Evolutionary conservation across 306 rosid genomes (phyloP).

Genomic region (Prunus kanzakura): DNA sequence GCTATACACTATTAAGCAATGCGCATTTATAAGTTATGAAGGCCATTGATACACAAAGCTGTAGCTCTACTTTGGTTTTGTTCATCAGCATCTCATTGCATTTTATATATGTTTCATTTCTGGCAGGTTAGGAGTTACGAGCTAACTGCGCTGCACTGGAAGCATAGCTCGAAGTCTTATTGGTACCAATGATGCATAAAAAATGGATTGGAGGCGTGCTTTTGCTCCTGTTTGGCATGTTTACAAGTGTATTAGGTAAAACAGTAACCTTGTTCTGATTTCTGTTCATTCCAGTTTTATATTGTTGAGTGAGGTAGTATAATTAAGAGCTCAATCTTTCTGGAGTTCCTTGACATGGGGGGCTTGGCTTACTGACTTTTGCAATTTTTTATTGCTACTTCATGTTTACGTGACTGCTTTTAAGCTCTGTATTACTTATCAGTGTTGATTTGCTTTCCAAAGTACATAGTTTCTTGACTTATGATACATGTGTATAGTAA

Average conservation of each 20-base stretch:
- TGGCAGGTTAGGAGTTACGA: constrained; percentile 25
- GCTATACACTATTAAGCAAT: neutral
- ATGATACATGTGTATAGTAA: neutral
- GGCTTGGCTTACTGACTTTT: neutral
- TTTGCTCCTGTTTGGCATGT: constrained; percentile 46
- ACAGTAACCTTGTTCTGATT: neutral
- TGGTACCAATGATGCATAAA: constrained; percentile 52
- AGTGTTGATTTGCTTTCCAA: neutral
- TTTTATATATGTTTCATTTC: constrained; percentile 8
- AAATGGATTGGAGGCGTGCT: constrained; percentile 44
- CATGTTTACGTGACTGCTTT: neutral
- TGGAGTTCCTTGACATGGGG: neutral
- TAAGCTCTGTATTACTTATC: neutral
- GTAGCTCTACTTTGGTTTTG: neutral
- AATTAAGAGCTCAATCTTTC: neutral
- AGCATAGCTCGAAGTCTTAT: constrained; percentile 24
- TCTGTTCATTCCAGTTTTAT: constrained; percentile 4
- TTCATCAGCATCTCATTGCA: constrained; percentile 16
- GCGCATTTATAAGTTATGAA: neutral
- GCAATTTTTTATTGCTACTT: neutral
- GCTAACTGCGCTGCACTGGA: constrained; percentile 15
- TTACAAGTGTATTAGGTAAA: constrained; percentile 57
- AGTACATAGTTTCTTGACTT: neutral
- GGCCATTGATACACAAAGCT: neutral
- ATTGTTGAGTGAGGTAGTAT: neutral